phyloP scores from a whole-genome alignment of 768 basidiomycete genomes.

The Leccinum broughii region DNA sequence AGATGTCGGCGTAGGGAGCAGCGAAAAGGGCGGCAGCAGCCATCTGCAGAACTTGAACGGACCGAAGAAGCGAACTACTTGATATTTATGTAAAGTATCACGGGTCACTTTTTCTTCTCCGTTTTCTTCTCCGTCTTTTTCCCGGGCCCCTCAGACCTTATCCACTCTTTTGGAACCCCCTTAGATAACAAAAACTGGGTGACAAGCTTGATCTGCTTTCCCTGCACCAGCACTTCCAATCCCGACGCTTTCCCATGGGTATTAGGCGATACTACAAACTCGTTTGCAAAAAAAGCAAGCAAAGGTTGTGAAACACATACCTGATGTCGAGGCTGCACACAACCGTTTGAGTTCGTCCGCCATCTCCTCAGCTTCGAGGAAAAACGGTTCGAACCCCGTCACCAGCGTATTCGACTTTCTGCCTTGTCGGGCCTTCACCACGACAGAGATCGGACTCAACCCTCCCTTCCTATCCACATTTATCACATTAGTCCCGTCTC shows the following conservation, averaged over 20 bases:
- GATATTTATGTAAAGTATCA: background rate
- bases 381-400: slow-evolving; percentile 78
- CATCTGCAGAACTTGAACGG: slow-evolving; percentile 1
- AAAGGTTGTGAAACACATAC: slow-evolving; percentile 38
- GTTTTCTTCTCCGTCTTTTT: slow-evolving; percentile 15
- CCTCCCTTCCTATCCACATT: slow-evolving; percentile 64
- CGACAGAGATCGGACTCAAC: slow-evolving; percentile 67
- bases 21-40: slow-evolving; percentile 17
- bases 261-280: slow-evolving; percentile 51
- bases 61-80: background rate
- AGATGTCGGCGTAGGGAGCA: slow-evolving; percentile 23
- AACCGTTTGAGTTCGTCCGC: slow-evolving; percentile 74
- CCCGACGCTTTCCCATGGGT: slow-evolving; percentile 57
- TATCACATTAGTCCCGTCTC: background rate
- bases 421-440: slow-evolving; percentile 73
- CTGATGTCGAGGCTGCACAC: slow-evolving; percentile 80
- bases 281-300: background rate
- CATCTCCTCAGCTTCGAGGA: slow-evolving; percentile 66
- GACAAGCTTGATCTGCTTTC: slow-evolving; percentile 71
- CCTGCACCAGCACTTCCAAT: slow-evolving; percentile 80
- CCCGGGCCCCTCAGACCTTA: slow-evolving; percentile 26
- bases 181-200: slow-evolving; percentile 62
- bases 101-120: slow-evolving; percentile 37
- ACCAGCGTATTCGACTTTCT: slow-evolving; percentile 76
- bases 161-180: slow-evolving; percentile 84